These are phyloP conservation scores for Zizania palustris DNA, from an alignment of 202 grass and related monocot species.

Conservation along the genomic window DNA sequence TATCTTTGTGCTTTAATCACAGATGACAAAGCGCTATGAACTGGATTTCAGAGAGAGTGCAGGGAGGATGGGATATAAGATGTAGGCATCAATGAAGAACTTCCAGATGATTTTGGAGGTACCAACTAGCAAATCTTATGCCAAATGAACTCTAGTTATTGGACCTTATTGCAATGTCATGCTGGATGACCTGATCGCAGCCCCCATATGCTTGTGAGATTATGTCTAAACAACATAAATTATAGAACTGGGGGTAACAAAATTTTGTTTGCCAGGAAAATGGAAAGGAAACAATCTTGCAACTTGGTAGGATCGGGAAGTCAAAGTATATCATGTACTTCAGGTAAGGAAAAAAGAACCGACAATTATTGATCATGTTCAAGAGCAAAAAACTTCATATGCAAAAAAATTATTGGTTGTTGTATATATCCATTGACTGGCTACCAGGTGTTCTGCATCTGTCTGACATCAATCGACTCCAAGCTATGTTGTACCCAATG, in stretches of 20 bases:
- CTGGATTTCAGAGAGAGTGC: slow-evolving; percentile 87
- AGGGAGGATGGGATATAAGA: slow-evolving; percentile 75
- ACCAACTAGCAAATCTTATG: not conserved
- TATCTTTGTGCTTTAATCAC: not conserved
- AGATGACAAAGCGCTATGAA: slow-evolving; percentile 74
- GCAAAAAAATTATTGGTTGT: not conserved
- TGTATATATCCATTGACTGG: slow-evolving; percentile 80
- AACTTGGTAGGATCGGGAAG: slow-evolving; percentile 70
- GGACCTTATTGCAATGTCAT: too few relatives aligned
- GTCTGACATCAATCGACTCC: slow-evolving; percentile 78
- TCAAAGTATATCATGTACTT: slow-evolving; percentile 91
- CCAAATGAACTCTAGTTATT: too few relatives aligned
- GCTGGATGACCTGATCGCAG: too few relatives aligned
- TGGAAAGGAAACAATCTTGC: slow-evolving; percentile 71
- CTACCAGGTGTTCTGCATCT: slow-evolving; percentile 88
- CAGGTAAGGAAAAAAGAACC: too few relatives aligned
- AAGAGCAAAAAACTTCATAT: not conserved
- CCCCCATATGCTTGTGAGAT: too few relatives aligned
- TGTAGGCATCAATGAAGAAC: slow-evolving; percentile 86
- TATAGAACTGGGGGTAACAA: not conserved
- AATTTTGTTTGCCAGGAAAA: slow-evolving; percentile 59
- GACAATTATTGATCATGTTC: too few relatives aligned
- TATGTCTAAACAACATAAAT: too few relatives aligned
- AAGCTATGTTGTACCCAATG: too few relatives aligned
- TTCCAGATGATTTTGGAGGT: slow-evolving; percentile 85